Evolutionary conservation across 2,329 filamentous ascomycete genomes (phyloP).

Genomic region (Monosporascus ibericus): DNA sequence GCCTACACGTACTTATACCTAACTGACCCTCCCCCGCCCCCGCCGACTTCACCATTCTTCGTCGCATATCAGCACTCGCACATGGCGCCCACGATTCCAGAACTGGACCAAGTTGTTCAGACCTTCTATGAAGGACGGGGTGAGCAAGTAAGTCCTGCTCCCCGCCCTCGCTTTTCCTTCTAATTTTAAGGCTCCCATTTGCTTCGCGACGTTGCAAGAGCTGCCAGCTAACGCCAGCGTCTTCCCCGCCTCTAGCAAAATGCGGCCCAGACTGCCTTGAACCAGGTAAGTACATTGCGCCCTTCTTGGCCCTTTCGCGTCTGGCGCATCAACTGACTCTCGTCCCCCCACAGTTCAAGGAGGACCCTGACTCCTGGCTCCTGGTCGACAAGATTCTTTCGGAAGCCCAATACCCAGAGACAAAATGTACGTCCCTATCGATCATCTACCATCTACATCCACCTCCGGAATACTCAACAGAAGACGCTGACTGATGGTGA

Average conservation of each 20-base stretch:
- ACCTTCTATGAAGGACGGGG: slow-evolving; percentile 97
- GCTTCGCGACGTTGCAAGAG: slow-evolving; percentile 1
- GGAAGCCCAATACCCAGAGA: slow-evolving; percentile 88
- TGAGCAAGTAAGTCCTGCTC: slow-evolving; percentile 63
- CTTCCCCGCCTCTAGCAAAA: slow-evolving; percentile 67
- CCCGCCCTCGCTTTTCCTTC: slow-evolving; percentile 1
- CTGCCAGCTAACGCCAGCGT: slow-evolving; percentile 13
- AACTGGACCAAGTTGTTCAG: slow-evolving; percentile 94
- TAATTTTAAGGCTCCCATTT: neutral
- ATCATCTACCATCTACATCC: neutral
- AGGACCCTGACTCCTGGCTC: slow-evolving; percentile 96
- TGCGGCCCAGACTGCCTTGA: slow-evolving; percentile 85
- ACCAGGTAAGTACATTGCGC: slow-evolving; percentile 61
- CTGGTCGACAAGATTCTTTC: slow-evolving; percentile 95
- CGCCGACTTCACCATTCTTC: slow-evolving; percentile 4
- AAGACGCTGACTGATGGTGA: slow-evolving; percentile 15
- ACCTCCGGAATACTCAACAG: neutral
- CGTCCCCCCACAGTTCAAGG: slow-evolving; percentile 72
- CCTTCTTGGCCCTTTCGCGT: slow-evolving; percentile 2
- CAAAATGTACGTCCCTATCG: slow-evolving; percentile 68
- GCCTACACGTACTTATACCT: slow-evolving; percentile 6
- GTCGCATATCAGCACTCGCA: neutral
- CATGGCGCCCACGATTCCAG: slow-evolving; percentile 73
- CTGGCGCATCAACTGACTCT: slow-evolving; percentile 19
- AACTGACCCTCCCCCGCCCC: slow-evolving; percentile 11